Evolutionary conservation across 768 basidiomycete species (phyloP).

Genomic region (Porpolomopsis calyptriformis): DNA sequence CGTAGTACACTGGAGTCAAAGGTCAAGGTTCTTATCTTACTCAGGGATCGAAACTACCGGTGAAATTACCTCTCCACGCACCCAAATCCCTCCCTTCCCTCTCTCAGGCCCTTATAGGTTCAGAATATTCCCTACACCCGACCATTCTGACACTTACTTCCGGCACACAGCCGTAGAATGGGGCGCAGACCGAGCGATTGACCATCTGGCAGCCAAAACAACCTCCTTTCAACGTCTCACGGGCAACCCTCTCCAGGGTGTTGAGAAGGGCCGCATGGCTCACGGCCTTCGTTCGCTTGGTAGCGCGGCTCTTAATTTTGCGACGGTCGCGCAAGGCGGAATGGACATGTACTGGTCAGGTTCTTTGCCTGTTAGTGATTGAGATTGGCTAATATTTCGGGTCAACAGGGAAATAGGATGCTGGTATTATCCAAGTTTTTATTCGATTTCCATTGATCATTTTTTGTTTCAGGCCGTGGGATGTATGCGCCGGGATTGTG

Average conservation of each 20-base stretch:
- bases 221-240: conserved; percentile 65
- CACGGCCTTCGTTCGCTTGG: conserved; percentile 79
- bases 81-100: conserved; percentile 58
- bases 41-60: conserved; percentile 31
- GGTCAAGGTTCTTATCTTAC: conserved; percentile 74
- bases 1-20: conserved; percentile 66
- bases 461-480: conserved; percentile 46
- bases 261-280: conserved; percentile 70
- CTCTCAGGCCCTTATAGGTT: conserved; percentile 63
- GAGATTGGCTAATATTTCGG: too few relatives aligned
- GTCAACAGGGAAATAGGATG: conserved; percentile 78
- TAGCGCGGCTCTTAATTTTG: conserved; percentile 74
- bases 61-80: conserved; percentile 53
- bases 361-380: conserved; percentile 3
- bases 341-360: conserved; percentile 80
- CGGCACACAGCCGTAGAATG: conserved; percentile 59
- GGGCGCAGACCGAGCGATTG: conserved; percentile 65
- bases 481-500: conserved; percentile 84
- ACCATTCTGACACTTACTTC: background rate
- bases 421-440: conserved; percentile 16
- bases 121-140: conserved; percentile 4
- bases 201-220: conserved; percentile 46
- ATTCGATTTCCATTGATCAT: background rate
- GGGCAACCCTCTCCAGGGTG: conserved; percentile 48
- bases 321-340: conserved; percentile 79